Evolutionary conservation across 805 yeast genomes (phyloP).

Genomic region (Candida khao-thaluensis): DNA sequence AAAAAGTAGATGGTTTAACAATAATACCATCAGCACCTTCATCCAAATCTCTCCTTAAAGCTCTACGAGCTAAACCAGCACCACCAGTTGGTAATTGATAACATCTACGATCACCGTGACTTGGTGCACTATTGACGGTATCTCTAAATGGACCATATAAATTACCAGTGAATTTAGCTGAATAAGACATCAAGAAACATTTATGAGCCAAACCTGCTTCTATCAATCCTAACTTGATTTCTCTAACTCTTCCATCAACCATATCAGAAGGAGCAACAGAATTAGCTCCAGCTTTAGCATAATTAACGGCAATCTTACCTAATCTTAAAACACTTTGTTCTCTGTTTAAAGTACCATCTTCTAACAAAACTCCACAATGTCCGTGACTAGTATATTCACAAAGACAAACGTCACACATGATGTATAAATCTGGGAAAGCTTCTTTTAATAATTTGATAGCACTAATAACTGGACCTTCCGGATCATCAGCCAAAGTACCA

Average conservation of each 20-base stretch:
- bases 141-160: conserved; percentile 97
- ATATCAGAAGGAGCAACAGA: conserved; percentile 97
- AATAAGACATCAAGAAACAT: conserved; percentile 86
- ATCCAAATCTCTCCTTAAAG: conserved; percentile 74
- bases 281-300: conserved; percentile 94
- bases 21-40: conserved; percentile 97
- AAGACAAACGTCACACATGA: conserved; percentile 92
- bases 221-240: conserved; percentile 81
- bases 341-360: conserved; percentile 82
- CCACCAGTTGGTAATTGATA: conserved; percentile 95
- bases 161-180: conserved; percentile 90
- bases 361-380: conserved; percentile 91
- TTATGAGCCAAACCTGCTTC: conserved; percentile 81
- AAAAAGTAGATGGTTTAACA: conserved; percentile 94
- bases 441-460: conserved; percentile 64
- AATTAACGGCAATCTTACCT: conserved; percentile 92
- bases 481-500: conserved; percentile 94
- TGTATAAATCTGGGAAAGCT: conserved; percentile 77
- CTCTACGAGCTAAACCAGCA: conserved; percentile 90
- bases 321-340: conserved; percentile 73
- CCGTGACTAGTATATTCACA: conserved; percentile 98
- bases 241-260: conserved; percentile 93
- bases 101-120: conserved; percentile 85
- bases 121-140: conserved; percentile 91
- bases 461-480: conserved; percentile 89